Percentiles rank a stretch among this genome's conserved stretches.
These are phyloP conservation scores for Neofusicoccum cordaticola DNA, from an alignment of 2,329 filamentous ascomycete species.

Conservation along the genomic window DNA sequence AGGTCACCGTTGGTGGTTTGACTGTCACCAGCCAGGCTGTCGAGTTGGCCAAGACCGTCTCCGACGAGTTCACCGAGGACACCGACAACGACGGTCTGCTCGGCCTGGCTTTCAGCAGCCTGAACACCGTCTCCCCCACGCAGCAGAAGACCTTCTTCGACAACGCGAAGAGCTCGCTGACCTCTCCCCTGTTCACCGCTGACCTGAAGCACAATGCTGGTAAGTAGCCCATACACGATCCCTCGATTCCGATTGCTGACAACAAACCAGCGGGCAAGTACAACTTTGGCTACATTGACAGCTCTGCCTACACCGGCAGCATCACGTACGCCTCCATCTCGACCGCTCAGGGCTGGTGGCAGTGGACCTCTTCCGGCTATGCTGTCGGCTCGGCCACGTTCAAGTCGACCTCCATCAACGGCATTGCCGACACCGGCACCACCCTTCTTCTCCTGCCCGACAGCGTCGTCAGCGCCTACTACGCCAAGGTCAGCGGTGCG, in stretches of 20 bases:
- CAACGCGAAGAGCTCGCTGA: slow-evolving; percentile 53
- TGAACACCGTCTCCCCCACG: slow-evolving; percentile 56
- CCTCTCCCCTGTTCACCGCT: slow-evolving; percentile 56
- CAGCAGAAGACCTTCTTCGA: slow-evolving; percentile 59
- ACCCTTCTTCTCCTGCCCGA: slow-evolving; percentile 61
- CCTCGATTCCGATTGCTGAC: not conserved
- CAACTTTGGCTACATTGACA: slow-evolving; percentile 61
- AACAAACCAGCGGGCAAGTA: slow-evolving; percentile 40
- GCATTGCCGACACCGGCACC: slow-evolving; percentile 70
- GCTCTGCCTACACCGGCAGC: slow-evolving; percentile 55
- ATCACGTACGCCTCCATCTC: slow-evolving; percentile 58
- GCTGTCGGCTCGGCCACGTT: slow-evolving; percentile 45
- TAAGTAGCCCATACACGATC: slow-evolving; percentile 4
- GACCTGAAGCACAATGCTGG: slow-evolving; percentile 51
- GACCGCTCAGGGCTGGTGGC: slow-evolving; percentile 61
- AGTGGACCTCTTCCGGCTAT: slow-evolving; percentile 57
- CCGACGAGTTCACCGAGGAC: slow-evolving; percentile 44
- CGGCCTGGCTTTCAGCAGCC: slow-evolving; percentile 57
- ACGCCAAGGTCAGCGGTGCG: slow-evolving; percentile 54
- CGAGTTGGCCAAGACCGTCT: slow-evolving; percentile 61
- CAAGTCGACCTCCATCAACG: slow-evolving; percentile 44
- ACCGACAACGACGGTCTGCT: slow-evolving; percentile 57
- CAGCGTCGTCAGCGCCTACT: slow-evolving; percentile 57
- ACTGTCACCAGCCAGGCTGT: slow-evolving; percentile 62
- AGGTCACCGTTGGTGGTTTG: slow-evolving; percentile 59